A percentile compares a stretch with the other conserved stretches of the same genome.
phyloP scores from a whole-genome alignment of 2,329 filamentous ascomycete genomes.

The Fusarium xyrophilum region DNA sequence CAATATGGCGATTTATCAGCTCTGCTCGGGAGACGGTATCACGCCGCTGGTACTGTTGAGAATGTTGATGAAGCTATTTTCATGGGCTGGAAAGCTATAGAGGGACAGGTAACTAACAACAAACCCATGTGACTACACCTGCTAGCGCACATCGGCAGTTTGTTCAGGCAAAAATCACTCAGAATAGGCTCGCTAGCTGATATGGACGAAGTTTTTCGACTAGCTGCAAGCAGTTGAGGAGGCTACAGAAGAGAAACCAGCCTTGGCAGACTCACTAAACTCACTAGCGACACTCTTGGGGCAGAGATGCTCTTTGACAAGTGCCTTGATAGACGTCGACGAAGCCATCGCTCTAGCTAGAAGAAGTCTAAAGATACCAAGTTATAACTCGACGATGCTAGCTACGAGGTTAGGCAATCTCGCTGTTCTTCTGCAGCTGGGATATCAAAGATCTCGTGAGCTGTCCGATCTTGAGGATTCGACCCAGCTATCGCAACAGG shows the following conservation, averaged over 20 bases:
- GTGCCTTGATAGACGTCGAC: not conserved
- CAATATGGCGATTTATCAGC: not conserved
- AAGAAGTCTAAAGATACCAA: not conserved
- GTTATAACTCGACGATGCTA: not conserved
- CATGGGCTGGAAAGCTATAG: not conserved
- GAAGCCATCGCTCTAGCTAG: not conserved
- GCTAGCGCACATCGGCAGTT: not conserved
- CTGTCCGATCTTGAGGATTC: not conserved
- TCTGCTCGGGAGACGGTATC: not conserved
- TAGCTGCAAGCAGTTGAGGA: not conserved
- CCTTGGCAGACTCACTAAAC: not conserved
- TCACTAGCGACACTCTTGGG: not conserved
- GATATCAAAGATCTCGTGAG: not conserved
- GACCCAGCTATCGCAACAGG: not conserved
- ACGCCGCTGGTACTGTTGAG: not conserved
- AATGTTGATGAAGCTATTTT: not conserved
- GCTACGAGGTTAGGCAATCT: not conserved
- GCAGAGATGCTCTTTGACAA: not conserved
- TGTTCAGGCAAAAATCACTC: not conserved
- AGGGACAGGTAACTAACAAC: accelerated
- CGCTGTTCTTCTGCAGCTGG: not conserved
- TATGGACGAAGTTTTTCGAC: not conserved
- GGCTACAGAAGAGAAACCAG: not conserved
- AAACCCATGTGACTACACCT: not conserved
- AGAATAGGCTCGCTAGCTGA: not conserved